Evolutionary conservation across 495 filamentous ascomycete genomes (phyloP), one percentile per base, ranked within the genome.

Genomic region (Annulohypoxylon maeteangense): DNA sequence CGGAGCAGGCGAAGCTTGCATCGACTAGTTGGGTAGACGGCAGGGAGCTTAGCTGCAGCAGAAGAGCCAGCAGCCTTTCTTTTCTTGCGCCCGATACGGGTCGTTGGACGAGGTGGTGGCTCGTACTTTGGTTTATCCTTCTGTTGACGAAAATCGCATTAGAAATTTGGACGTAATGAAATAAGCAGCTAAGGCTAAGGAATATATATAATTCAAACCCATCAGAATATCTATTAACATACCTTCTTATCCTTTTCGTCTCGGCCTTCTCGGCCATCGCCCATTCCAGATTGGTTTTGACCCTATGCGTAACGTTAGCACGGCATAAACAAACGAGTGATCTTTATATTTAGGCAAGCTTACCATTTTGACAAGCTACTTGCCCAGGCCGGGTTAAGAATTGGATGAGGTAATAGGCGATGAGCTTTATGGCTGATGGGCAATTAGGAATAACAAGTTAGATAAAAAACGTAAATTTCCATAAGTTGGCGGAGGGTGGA

Each of bases 71-170:
- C 93, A 36, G 88, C 89, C 87, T 90, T 95, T 83, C 94, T 94
- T 89, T 98, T 98, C 90, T 94, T 97, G 70, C 95, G 91, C n/a
- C 95, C 95, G 78, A 99, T 91, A 77, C 95, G 94, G 65, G 95
- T 98, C 34, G 95, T 99, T 44, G 95, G 95, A 66, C 93, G 92
- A 79, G 96, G 96, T 65, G 95, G 95, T 51, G 95, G 95, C 79
- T 99, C 95, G 85, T 99, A 98, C 90, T 93, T 97, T 68, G 96
- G 95, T 88, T 98, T 98, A 51, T 98, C 93, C 87, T 99, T 97
- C 94, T 98, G 77, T 73, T 80, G 56, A 40, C 40, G 48, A 23
- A 23, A 42, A 36, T 25, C 54, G n/a, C 18, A 62, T 63, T 60
- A 42, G 57, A 12, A 25, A 56, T 22, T 1, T 0, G n/a, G n/a